Percentiles rank a stretch among this genome's conserved stretches.
phyloP scores from a whole-genome alignment of 768 basidiomycete species.

The Boletellus ananas region DNA sequence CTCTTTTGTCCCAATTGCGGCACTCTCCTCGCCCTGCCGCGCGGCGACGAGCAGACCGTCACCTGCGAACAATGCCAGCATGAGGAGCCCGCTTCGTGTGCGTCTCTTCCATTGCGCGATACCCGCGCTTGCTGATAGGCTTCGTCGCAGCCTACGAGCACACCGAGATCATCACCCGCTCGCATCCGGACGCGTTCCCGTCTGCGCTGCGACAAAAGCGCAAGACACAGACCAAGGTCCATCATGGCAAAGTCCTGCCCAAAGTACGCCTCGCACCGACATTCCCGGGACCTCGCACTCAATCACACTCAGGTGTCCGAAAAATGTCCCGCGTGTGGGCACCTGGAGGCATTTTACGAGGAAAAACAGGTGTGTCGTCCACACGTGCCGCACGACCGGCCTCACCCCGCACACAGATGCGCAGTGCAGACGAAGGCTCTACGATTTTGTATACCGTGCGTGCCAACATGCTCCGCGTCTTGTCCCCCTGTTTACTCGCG shows the following conservation, averaged over 20 bases:
- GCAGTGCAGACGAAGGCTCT: constrained; percentile 92
- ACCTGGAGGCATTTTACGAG: constrained; percentile 82
- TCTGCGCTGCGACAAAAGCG: constrained; percentile 81
- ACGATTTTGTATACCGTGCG: constrained; percentile 92
- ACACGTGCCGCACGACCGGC: not conserved
- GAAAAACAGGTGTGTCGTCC: constrained; percentile 67
- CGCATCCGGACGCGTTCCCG: constrained; percentile 93
- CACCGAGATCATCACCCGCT: constrained; percentile 82
- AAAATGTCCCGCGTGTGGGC: constrained; percentile 84
- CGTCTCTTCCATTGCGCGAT: constrained; percentile 30
- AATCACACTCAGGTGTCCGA: constrained; percentile 64
- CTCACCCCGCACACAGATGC: constrained; percentile 44
- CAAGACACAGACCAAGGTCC: constrained; percentile 82
- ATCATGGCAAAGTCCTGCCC: constrained; percentile 64
- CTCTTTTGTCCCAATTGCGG: constrained; percentile 95
- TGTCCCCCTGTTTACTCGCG: not conserved
- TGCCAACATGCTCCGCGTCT: constrained; percentile 11
- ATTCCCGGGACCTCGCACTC: not conserved
- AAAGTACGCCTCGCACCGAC: constrained; percentile 43
- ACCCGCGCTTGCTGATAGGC: not conserved
- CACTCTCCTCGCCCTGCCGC: constrained; percentile 80
- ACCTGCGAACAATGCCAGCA: constrained; percentile 86
- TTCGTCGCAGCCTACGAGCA: constrained; percentile 77
- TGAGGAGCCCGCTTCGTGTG: constrained; percentile 85
- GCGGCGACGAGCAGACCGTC: constrained; percentile 68